Evolutionary conservation across 163 green algal genomes (phyloP).

Genomic region (Trebouxia gelatinosa): DNA sequence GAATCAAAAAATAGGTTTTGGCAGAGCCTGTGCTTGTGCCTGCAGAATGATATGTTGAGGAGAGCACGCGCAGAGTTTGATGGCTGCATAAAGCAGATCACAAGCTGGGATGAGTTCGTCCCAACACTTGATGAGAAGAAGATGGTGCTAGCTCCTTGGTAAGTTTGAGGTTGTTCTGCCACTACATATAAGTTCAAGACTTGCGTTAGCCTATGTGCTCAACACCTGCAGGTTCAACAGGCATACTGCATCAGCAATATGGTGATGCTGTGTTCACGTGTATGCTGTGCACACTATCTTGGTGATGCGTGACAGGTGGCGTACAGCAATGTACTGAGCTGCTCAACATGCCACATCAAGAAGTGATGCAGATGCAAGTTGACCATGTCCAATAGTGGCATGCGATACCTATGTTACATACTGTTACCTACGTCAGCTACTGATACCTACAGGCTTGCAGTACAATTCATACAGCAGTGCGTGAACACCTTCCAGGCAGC

Average conservation of each 20-base stretch:
- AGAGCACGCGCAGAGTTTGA: constrained; percentile 58
- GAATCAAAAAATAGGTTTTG: too few species aligned
- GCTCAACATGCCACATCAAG: too few species aligned
- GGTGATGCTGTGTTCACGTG: not conserved
- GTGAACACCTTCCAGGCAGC: not conserved
- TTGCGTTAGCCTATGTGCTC: not conserved
- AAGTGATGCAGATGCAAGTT: too few species aligned
- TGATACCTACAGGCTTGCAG: not conserved
- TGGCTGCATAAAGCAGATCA: constrained; percentile 63
- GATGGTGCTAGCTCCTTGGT: constrained; percentile 95
- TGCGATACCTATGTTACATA: too few species aligned
- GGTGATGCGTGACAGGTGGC: too few species aligned
- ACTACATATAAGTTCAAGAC: not conserved
- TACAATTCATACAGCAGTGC: not conserved
- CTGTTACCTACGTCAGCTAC: too few species aligned
- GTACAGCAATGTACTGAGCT: too few species aligned
- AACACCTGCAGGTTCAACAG: not conserved
- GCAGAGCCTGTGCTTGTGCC: not conserved
- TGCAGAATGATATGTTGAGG: constrained; percentile 77
- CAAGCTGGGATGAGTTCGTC: constrained; percentile 95
- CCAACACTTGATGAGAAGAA: constrained; percentile 82
- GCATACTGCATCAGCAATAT: not conserved
- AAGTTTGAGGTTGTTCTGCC: not conserved
- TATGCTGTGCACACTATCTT: not conserved
- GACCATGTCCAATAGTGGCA: too few species aligned